phyloP scores from a whole-genome alignment of 1,284 basidiomycete species.

The Boletus albobrunnescens region DNA sequence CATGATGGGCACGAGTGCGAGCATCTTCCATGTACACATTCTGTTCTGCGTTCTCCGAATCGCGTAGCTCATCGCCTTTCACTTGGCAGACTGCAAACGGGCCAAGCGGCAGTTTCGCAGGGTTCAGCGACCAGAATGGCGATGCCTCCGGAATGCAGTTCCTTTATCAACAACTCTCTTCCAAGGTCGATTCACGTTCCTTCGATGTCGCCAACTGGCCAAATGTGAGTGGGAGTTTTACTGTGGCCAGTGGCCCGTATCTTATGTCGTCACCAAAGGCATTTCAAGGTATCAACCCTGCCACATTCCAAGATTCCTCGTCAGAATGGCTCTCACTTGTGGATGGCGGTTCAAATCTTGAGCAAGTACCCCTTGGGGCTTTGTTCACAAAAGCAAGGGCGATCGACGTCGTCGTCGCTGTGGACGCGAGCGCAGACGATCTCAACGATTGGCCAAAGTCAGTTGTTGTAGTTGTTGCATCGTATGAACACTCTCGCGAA shows the following conservation, averaged over 20 bases:
- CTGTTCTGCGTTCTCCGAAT: not conserved
- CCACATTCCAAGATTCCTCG: conserved; percentile 46
- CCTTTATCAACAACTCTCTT: conserved; percentile 43
- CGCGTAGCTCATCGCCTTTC: not conserved
- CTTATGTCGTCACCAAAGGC: conserved; percentile 32
- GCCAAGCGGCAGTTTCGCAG: conserved; percentile 38
- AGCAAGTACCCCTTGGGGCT: conserved; percentile 64
- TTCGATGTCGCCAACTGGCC: conserved; percentile 69
- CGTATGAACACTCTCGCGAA: not conserved
- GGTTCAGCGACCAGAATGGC: conserved; percentile 29
- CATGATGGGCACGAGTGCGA: conserved; percentile 62
- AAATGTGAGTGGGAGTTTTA: conserved; percentile 35
- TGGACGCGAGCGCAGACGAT: conserved; percentile 66
- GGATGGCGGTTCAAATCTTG: conserved; percentile 56
- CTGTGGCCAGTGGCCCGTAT: not conserved
- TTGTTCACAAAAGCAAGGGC: conserved; percentile 59
- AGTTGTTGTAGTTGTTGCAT: conserved; percentile 21
- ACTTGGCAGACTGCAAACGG: conserved; percentile 48
- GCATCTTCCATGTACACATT: conserved; percentile 53
- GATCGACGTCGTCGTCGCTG: conserved; percentile 66
- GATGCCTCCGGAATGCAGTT: conserved; percentile 42
- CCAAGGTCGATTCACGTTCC: conserved; percentile 46
- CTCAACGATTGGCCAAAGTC: conserved; percentile 64
- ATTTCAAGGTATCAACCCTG: conserved; percentile 46
- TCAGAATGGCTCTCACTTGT: conserved; percentile 53